A percentile compares a stretch with the other conserved stretches of the same genome.
phyloP scores from a whole-genome alignment of 2,329 filamentous ascomycete species.

The Seiridium cupressi region DNA sequence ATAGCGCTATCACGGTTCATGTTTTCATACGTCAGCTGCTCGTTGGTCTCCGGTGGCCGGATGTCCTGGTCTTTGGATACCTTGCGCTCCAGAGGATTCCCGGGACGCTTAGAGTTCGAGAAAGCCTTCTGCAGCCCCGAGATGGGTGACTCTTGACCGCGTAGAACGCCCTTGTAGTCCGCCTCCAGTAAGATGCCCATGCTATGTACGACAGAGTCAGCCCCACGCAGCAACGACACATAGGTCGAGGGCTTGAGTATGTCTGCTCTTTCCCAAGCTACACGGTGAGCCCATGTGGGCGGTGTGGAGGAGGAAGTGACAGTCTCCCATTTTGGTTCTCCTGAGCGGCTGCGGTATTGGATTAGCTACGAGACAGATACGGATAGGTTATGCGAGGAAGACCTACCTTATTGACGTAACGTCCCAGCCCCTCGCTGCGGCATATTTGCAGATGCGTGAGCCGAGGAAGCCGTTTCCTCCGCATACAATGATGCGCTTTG shows the following conservation, averaged over 20 bases:
- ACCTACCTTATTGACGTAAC: constrained; percentile 86
- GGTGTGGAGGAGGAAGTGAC: constrained; percentile 69
- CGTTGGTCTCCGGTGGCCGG: constrained; percentile 63
- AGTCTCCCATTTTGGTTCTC: constrained; percentile 80
- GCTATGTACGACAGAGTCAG: constrained; percentile 85
- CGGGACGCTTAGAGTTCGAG: constrained; percentile 57
- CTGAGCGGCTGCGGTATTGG: constrained; percentile 68
- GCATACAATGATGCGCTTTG: constrained; percentile 84
- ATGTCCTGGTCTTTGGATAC: constrained; percentile 51
- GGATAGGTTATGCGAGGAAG: constrained; percentile 11
- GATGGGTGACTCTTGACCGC: constrained; percentile 79
- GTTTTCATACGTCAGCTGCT: constrained; percentile 88
- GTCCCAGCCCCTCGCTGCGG: constrained; percentile 81
- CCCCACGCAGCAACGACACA: constrained; percentile 69
- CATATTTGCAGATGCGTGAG: constrained; percentile 85
- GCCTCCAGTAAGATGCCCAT: constrained; percentile 97
- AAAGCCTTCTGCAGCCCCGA: constrained; percentile 78
- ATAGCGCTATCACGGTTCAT: constrained; percentile 95
- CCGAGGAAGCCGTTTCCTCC: constrained; percentile 93
- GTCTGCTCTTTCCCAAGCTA: constrained; percentile 86
- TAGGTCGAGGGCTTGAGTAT: constrained; percentile 83
- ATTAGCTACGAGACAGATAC: no score
- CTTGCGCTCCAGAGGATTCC: constrained; percentile 66
- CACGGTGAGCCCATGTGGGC: constrained; percentile 77
- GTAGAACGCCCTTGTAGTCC: constrained; percentile 92